Conservation (phyloP, 306 rosid species). For the Cicer arietinum region DNA sequence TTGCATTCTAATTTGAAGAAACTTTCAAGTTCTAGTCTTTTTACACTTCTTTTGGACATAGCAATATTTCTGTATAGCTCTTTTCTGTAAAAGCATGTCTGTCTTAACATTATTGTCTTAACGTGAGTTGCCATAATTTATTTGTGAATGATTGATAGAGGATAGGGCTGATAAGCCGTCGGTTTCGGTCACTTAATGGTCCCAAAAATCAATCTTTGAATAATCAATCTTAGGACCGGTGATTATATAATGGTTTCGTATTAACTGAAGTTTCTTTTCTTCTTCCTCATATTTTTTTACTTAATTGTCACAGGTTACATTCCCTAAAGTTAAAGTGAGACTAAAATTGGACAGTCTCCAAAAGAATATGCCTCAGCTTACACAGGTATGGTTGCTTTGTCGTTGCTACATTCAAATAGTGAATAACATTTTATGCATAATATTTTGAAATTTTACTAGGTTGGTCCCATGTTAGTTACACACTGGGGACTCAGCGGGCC, state of each 20-base stretch:
- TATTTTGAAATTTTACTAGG: slow-evolving; percentile 57
- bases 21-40: slow-evolving; percentile 39
- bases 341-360: slow-evolving; percentile 65
- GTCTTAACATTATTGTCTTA: slow-evolving; percentile 7
- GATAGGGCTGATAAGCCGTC: neutral
- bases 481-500: slow-evolving; percentile 99
- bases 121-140: slow-evolving; percentile 22
- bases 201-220: neutral
- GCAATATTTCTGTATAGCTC: slow-evolving; percentile 10
- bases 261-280: slow-evolving; percentile 15
- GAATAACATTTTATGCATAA: slow-evolving; percentile 26
- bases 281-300: neutral
- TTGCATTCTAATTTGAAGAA: slow-evolving; percentile 29
- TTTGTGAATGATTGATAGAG: slow-evolving; percentile 8
- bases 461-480: slow-evolving; percentile 90
- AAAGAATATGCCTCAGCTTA: slow-evolving; percentile 71
- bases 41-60: slow-evolving; percentile 12
- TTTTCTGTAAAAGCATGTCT: slow-evolving; percentile 27
- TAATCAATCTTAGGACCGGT: slow-evolving; percentile 3
- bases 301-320: slow-evolving; percentile 72
- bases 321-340: slow-evolving; percentile 79
- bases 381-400: slow-evolving; percentile 67
- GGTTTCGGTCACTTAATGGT: neutral
- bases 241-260: slow-evolving; percentile 8
- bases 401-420: slow-evolving; percentile 31